These are phyloP conservation scores for Paraphoma chrysanthemicola DNA, from an alignment of 2,329 filamentous ascomycete genomes.

Conservation along the genomic window DNA sequence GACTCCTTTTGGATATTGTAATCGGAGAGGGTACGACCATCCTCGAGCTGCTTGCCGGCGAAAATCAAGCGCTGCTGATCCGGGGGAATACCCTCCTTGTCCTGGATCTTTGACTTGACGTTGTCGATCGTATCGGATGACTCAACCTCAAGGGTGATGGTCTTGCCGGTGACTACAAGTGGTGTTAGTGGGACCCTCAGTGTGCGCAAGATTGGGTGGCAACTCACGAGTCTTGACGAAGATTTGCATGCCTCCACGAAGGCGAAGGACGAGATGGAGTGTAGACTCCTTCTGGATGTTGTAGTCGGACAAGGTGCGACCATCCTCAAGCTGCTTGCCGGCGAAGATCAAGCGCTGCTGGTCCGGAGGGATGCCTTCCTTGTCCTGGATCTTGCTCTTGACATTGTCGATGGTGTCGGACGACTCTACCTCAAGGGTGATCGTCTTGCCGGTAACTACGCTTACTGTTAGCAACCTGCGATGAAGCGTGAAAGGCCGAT, in stretches of 20 bases:
- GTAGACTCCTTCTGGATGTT: constrained; percentile 95
- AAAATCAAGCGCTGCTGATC: constrained; percentile 98
- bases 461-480: too few relatives aligned
- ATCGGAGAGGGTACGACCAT: constrained; percentile 87
- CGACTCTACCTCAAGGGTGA: constrained; percentile 59
- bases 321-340: constrained; percentile 95
- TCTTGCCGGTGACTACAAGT: constrained; percentile 67
- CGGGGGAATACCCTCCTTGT: constrained; percentile 96
- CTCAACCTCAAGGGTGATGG: constrained; percentile 72
- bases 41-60: constrained; percentile 95
- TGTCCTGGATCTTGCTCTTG: constrained; percentile 96
- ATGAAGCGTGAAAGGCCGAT: too few relatives aligned
- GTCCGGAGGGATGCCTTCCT: constrained; percentile 95
- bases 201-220: constrained; percentile 35
- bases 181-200: constrained; percentile 39
- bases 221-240: constrained; percentile 63
- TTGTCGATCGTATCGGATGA: constrained; percentile 92
- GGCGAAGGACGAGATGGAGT: constrained; percentile 83
- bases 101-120: constrained; percentile 95
- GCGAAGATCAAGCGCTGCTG: constrained; percentile 97
- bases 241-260: constrained; percentile 78
- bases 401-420: constrained; percentile 95
- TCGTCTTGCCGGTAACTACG: not conserved
- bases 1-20: constrained; percentile 94
- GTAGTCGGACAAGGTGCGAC: constrained; percentile 88